phyloP scores from a whole-genome alignment of 805 yeast species.

The Kodamaea neixiangensis region DNA sequence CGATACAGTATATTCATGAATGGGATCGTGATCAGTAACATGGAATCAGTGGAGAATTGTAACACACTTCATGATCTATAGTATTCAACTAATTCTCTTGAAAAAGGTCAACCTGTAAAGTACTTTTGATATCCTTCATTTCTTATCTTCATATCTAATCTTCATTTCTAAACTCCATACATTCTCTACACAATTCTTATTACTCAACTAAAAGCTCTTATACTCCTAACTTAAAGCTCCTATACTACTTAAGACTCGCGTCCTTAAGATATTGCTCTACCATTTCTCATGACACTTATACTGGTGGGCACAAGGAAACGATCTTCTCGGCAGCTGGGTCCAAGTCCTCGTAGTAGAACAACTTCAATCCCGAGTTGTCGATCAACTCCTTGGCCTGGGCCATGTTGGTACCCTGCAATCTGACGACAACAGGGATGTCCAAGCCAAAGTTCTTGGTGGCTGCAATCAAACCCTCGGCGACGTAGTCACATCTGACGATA shows the following conservation, averaged over 20 bases:
- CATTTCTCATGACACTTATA: background rate
- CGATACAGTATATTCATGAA: too few species aligned
- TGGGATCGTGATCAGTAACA: too few species aligned
- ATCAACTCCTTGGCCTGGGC: constrained; percentile 86
- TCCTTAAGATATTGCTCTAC: background rate
- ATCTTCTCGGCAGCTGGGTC: constrained; percentile 98
- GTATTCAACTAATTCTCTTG: too few species aligned
- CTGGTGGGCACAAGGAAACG: constrained; percentile 61
- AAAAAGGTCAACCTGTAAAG: too few species aligned
- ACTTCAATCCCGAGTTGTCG: constrained; percentile 85
- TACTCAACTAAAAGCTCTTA: background rate
- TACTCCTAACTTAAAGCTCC: background rate
- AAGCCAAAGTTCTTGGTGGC: constrained; percentile 91
- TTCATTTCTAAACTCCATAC: too few species aligned
- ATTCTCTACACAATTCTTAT: background rate
- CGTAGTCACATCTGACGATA: constrained; percentile 98
- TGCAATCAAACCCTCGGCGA: constrained; percentile 95
- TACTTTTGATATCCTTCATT: too few species aligned
- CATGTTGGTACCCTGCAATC: constrained; percentile 98
- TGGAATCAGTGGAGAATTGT: too few species aligned
- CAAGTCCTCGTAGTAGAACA: constrained; percentile 86
- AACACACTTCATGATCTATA: too few species aligned
- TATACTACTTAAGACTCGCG: too few species aligned
- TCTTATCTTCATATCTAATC: too few species aligned
- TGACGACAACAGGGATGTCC: constrained; percentile 92